These are phyloP conservation scores for Microdochium nivale DNA, from an alignment of 2,329 filamentous ascomycete genomes.

Conservation along the genomic window DNA sequence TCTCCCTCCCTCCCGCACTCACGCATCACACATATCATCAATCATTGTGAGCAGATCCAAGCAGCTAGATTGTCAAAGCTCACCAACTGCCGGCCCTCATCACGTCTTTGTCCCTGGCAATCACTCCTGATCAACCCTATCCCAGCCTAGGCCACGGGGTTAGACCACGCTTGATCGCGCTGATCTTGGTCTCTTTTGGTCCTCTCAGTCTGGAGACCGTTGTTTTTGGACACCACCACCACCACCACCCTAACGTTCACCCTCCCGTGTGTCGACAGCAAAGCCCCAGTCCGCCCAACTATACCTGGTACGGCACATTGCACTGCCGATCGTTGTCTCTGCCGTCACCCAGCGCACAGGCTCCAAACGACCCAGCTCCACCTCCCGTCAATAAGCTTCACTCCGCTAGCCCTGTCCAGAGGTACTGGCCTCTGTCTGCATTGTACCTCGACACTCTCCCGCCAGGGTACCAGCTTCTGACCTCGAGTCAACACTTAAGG, in stretches of 20 bases:
- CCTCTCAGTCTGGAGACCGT: not conserved
- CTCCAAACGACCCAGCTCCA: not conserved
- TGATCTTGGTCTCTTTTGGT: not conserved
- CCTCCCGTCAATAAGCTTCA: not conserved
- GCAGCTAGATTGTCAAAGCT: not conserved
- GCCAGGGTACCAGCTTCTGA: conserved; percentile 25
- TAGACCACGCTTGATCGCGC: not conserved
- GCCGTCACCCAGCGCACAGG: not conserved
- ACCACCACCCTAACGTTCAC: not conserved
- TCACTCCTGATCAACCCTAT: not conserved
- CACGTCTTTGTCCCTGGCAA: not conserved
- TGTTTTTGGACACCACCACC: not conserved
- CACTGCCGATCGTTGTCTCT: not conserved
- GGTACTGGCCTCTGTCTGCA: conserved; percentile 1
- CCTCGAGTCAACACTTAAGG: conserved; percentile 44
- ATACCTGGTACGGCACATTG: not conserved
- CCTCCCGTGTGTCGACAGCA: not conserved
- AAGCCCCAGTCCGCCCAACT: not conserved
- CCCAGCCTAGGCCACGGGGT: not conserved
- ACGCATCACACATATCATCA: not conserved
- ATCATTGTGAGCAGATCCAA: not conserved
- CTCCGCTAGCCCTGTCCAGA: not conserved
- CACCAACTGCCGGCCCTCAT: not conserved
- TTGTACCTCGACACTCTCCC: conserved; percentile 1
- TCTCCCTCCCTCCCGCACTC: too few species aligned